Percentiles rank a stretch among this genome's conserved stretches.
Evolutionary conservation across 148 eudicot genomes (phyloP).

Genomic region (Beta vulgaris): DNA sequence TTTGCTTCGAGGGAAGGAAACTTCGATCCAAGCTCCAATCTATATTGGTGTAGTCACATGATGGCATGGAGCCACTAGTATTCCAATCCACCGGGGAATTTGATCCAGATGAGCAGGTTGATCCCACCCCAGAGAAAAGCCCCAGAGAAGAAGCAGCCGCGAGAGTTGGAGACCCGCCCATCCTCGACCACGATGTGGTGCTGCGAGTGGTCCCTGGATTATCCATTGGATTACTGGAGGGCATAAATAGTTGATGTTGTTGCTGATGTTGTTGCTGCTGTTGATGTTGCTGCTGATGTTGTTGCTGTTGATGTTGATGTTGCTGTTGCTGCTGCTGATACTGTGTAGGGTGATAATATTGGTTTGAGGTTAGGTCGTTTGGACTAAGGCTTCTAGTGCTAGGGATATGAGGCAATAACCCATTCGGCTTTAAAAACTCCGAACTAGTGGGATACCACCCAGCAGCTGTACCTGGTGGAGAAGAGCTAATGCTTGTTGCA

Average conservation of each 20-base stretch:
- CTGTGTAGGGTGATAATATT: slow-evolving; percentile 50
- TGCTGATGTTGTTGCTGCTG: slow-evolving; percentile 38
- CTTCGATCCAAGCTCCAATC: slow-evolving; percentile 81
- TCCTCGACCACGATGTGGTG: slow-evolving; percentile 44
- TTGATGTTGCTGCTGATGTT: slow-evolving; percentile 34
- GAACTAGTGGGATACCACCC: slow-evolving; percentile 59
- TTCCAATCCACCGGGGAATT: slow-evolving; percentile 88
- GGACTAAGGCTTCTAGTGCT: slow-evolving; percentile 52
- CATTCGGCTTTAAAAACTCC: slow-evolving; percentile 52
- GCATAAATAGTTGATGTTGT: slow-evolving; percentile 35
- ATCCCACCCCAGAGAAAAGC: slow-evolving; percentile 68
- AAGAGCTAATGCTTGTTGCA: slow-evolving; percentile 50
- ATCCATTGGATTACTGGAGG: slow-evolving; percentile 47
- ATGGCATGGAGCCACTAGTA: slow-evolving; percentile 53
- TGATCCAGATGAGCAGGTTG: slow-evolving; percentile 63
- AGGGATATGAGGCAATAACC: slow-evolving; percentile 42
- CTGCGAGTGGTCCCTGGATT: slow-evolving; percentile 34
- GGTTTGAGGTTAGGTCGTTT: slow-evolving; percentile 45
- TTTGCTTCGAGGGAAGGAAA: slow-evolving; percentile 34
- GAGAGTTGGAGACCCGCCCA: slow-evolving; percentile 50
- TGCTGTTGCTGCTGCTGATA: slow-evolving; percentile 51
- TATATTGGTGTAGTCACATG: slow-evolving; percentile 70
- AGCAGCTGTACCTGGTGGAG: slow-evolving; percentile 46
- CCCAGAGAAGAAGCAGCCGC: slow-evolving; percentile 86
- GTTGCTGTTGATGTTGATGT: slow-evolving; percentile 39